Base-by-base conservation (phyloP, 2,329 filamentous ascomycete genomes). In the Ophiostoma sp. region DNA sequence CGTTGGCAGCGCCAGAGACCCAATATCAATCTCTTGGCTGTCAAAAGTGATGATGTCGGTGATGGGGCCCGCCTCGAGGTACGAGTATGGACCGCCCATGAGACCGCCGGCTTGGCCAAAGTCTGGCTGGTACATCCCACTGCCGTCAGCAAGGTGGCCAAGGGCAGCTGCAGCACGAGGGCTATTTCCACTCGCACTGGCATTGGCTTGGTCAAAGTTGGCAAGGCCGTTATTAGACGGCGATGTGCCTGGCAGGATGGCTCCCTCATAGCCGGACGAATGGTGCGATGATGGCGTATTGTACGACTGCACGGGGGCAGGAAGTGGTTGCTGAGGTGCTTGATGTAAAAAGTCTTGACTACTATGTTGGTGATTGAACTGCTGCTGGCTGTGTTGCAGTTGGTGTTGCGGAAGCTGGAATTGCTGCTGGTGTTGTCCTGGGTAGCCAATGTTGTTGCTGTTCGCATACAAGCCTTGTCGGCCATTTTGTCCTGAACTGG, bases 11-110 rank as follows among this genome's bases (percentile, higher is more conserved):
- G 89, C 90, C 22, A 94, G 82, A 4, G 88, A 83, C 31, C 87
- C 89, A 85, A 95, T 91, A 76, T 95, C 92, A 45, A 95, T 89
- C 76, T 95, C 92, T 75, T 93, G 92, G 74, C 89, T 91, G 79
- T 93, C 90, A 76, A 95, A 93, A 75, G 92, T 90, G 82, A 94
- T 91, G 75, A 83, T 82, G 64, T 87, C 83, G 75, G 84, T 82
- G 71, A 79, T 75, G 0, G 76, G 76, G 9, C 76, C 77, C 2
- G 73, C 73, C 4, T 82, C 82, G 64, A 85, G 80, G 57, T 79
- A 79, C 12, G 76, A 73, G 64, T 80, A 79, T 31, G 73, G 78
- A 25, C 69, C 79, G 74, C 77, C 78, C 17, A 74, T 75, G 8
- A 80, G 57, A 9, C 78, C 78, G 48, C 75, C 76, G 50, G 75